These are phyloP conservation scores for Yarrowia alimentaria DNA, from an alignment of 805 yeast genomes.

Conservation along the genomic window DNA sequence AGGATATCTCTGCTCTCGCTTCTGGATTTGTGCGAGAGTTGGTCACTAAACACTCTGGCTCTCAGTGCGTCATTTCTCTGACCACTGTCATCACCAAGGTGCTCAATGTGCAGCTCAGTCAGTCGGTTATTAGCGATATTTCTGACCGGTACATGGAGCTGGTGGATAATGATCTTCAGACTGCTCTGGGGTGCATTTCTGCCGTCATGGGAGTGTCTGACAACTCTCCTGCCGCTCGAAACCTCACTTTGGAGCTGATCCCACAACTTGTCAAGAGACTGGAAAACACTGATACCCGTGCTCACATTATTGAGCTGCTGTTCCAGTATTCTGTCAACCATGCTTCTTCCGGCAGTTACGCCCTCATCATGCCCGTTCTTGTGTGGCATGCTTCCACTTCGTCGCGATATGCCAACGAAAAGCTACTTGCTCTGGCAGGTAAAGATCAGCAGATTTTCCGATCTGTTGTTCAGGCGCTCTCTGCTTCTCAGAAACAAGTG, in stretches of 20 bases:
- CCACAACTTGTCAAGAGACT: conserved; percentile 17
- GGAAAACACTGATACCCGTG: neutral
- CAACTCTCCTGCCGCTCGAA: conserved; percentile 6
- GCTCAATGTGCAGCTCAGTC: conserved; percentile 1
- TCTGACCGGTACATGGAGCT: conserved; percentile 11
- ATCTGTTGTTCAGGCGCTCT: conserved; percentile 37
- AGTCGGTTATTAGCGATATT: conserved; percentile 1
- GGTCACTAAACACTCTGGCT: conserved; percentile 2
- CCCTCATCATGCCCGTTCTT: conserved; percentile 20
- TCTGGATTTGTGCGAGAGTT: conserved; percentile 13
- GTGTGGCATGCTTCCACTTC: conserved; percentile 20
- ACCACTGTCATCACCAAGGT: conserved; percentile 25
- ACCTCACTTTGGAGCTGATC: conserved; percentile 13
- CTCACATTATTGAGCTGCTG: conserved; percentile 15
- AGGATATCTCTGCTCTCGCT: conserved; percentile 1
- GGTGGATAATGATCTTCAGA: conserved; percentile 5
- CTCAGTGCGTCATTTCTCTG: conserved; percentile 21
- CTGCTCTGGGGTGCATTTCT: conserved; percentile 23
- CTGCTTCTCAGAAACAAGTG: conserved; percentile 37
- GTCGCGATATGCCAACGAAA: conserved; percentile 19
- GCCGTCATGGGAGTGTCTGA: conserved; percentile 17
- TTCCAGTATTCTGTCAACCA: conserved; percentile 16
- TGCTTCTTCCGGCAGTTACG: neutral
- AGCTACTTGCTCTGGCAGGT: conserved; percentile 38
- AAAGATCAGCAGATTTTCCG: conserved; percentile 40